Base-by-base conservation (phyloP, 768 basidiomycete genomes). In the Tephrocybe sp. region DNA sequence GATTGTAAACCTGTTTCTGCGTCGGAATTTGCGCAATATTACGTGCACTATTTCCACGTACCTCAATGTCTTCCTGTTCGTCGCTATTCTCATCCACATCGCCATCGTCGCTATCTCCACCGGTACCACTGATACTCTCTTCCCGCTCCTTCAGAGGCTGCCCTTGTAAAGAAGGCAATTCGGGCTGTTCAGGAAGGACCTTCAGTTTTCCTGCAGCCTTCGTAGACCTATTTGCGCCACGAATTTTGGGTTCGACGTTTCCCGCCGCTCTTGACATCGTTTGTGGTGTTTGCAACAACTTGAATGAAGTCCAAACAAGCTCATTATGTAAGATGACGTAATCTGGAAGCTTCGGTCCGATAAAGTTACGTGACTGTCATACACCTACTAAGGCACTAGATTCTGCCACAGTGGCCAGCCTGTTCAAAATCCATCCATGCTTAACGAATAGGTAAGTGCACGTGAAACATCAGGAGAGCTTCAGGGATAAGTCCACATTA, bases 151-250 rank as follows among this genome's bases (percentile, higher is more conserved):
- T 70, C 19, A 64, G 68, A 30, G 66, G 58, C 42, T 66, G 64
- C 44, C 49, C 52, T 47, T 57, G 53, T 27, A 56, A 47, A 16
- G 58, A 26, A 37, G 64, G 70, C 54, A 75, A 71, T 27, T 89
- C 86, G 5, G 87, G 89, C 60, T 92, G 86, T 62, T 93, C 91
- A 40, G 91, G 91, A 25, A 93, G 76, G 13, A 93, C 89, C 62
- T 93, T 92, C 56, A 93, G 81, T 65, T 93, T 93, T 36, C 89
- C 89, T 11, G 86, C 84, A 8, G 86, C 80, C 63, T 91, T 91
- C 0, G 89, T 89, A 16, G 87, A 84, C 55, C 89, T 76, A 58
- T 89, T 89, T 12, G 87, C 87, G 0, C 87, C 87, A 45, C 87
- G 77, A 18, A 75, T 69, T 58, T 87, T 89, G 9, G 72, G 65